Evolutionary conservation across 2,329 filamentous ascomycete species (phyloP), one percentile per base, ranked within the genome.

Genomic region (Sarocladium oryzae): DNA sequence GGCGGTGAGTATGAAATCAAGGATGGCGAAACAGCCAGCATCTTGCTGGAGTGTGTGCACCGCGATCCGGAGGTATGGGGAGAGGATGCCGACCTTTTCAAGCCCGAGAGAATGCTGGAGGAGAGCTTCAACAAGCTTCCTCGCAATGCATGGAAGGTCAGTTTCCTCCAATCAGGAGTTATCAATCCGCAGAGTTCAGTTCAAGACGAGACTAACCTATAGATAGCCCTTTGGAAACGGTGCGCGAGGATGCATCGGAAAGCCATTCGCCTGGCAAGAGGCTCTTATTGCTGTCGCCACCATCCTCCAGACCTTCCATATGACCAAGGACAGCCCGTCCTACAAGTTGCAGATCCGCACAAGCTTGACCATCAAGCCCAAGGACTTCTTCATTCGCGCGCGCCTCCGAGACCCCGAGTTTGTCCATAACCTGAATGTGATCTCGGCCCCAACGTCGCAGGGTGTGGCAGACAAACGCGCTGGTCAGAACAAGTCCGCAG

Each of bases 301-400:
- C 56, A 60, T 87, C 11, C 67, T 88, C 50, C 84, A 86, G 58
- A 85, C 81, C 56, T 87, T 88, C 65, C 76, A 86, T 56, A 79
- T 88, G 9, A 46, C 41, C 41, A 46, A 46, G 20, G 77, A 78
- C 35, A 78, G 89, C 54, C 77, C 83, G 0, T 72, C 69, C 55
- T 87, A 86, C 56, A 61, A 74, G 33, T 63, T 86, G 13, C 60
- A 75, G 51, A 67, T 81, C 55, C 74, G 79, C 56, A 70, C 77
- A 56, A 79, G 78, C 0, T 61, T 86, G 30, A 85, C 81, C 0
- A 69, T 84, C 58, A 86, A 85, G 63, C 82, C 81, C 1, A 77
- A 82, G 28, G 75, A 79, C 51, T 82, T 89, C 59, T 37, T 50
- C 24, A 41, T 50, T 6, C 38, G 15, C 6, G 37, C 41, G 3